Conservation (phyloP, 768 basidiomycete genomes). For the Phaeotremella fagi region DNA sequence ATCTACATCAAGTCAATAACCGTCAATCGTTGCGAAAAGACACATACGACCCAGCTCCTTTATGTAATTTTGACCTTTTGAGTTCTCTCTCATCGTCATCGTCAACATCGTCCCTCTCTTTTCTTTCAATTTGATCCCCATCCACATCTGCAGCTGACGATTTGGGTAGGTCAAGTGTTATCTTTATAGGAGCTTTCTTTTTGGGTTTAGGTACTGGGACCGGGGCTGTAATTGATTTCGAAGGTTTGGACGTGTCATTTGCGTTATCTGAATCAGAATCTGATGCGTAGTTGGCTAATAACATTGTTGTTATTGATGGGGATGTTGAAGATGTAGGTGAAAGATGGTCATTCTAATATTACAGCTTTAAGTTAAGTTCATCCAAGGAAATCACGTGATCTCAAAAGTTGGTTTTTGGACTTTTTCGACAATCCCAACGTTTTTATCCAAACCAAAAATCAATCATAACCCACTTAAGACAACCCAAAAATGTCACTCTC, state of each 20-base stretch:
- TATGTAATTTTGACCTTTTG: conserved; percentile 14
- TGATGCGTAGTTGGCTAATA: conserved; percentile 39
- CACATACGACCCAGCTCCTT: conserved; percentile 15
- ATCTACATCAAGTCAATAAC: conserved; percentile 10
- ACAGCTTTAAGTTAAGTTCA: too few relatives aligned
- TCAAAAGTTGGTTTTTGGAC: too few relatives aligned
- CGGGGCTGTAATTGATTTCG: neutral
- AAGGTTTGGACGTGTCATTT: neutral
- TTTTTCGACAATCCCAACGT: too few relatives aligned
- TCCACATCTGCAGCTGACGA: too few relatives aligned
- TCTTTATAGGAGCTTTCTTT: conserved; percentile 26
- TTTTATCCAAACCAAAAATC: too few relatives aligned
- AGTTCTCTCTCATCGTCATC: conserved; percentile 2
- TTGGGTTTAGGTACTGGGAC: conserved; percentile 4
- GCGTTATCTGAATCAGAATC: conserved; percentile 39
- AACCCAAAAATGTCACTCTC: neutral
- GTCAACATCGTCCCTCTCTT: neutral
- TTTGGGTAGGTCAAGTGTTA: conserved; percentile 40
- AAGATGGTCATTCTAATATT: too few relatives aligned
- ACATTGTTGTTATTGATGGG: too few relatives aligned
- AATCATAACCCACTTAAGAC: too few relatives aligned
- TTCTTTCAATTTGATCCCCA: neutral
- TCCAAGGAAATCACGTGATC: too few relatives aligned
- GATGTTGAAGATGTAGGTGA: too few relatives aligned
- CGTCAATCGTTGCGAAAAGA: neutral